These are phyloP conservation scores for Gamsiella multidivaricata DNA, from an alignment of 192 early-diverging fungal genomes.

Conservation along the genomic window DNA sequence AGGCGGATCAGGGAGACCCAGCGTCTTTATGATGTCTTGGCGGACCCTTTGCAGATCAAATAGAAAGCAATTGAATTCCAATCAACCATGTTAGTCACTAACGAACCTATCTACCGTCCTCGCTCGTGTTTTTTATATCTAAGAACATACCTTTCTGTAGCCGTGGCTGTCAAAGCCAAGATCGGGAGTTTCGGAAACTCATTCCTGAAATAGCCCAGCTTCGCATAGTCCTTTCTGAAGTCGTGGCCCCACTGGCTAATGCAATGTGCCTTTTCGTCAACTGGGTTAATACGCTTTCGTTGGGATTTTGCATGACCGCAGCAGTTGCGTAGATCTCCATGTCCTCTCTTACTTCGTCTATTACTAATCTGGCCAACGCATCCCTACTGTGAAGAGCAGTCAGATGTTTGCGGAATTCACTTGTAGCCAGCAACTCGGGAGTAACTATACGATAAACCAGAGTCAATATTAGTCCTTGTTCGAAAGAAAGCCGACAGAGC, in stretches of 20 bases:
- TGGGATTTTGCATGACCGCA: too few relatives aligned
- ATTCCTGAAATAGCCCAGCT: constrained; percentile 70
- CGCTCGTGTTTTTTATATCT: too few relatives aligned
- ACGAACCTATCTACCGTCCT: too few relatives aligned
- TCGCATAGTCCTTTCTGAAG: constrained; percentile 73
- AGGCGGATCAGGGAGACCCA: constrained; percentile 32
- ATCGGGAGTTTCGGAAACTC: constrained; percentile 81
- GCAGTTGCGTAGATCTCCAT: too few relatives aligned
- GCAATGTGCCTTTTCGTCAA: constrained; percentile 83
- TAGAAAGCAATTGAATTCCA: background rate
- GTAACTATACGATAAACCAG: too few relatives aligned
- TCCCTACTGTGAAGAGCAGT: too few relatives aligned
- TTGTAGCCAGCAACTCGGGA: too few relatives aligned
- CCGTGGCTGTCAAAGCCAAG: constrained; percentile 95
- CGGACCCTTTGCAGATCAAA: constrained; percentile 16
- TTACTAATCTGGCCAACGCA: too few relatives aligned
- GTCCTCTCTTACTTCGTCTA: background rate
- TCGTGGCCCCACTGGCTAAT: constrained; percentile 97
- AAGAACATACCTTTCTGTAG: constrained; percentile 72
- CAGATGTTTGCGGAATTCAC: too few relatives aligned
- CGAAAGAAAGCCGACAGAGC: background rate
- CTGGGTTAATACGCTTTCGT: background rate
- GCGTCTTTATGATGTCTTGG: constrained; percentile 19
- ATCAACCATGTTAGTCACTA: background rate
- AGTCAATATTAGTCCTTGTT: background rate